Percentiles rank a stretch among this genome's conserved stretches.
Conservation (phyloP, 768 basidiomycete genomes). For the Boletus coccyginus region DNA sequence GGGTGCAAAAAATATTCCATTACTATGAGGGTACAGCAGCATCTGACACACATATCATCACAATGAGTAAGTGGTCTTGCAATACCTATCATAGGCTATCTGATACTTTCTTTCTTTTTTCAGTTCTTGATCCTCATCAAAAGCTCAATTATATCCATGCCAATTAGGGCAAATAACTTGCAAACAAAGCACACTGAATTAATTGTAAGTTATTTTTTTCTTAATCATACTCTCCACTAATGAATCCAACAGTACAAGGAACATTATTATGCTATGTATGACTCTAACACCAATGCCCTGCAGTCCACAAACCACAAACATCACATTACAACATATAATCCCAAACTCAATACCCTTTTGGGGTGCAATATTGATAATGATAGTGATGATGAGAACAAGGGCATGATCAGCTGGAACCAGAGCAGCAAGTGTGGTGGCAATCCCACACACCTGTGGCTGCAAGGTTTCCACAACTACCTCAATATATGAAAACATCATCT, state of each 20-base stretch:
- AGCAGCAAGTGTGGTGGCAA: not conserved
- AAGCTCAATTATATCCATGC: conserved; percentile 2
- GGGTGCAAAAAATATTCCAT: not conserved
- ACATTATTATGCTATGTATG: not conserved
- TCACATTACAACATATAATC: conserved; percentile 3
- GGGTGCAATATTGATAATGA: not conserved
- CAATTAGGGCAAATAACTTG: conserved; percentile 1
- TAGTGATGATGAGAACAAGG: not conserved
- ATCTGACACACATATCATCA: not conserved
- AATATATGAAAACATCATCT: not conserved
- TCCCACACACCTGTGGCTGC: not conserved
- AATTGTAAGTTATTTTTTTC: not conserved
- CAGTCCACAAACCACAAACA: not conserved
- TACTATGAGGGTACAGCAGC: not conserved
- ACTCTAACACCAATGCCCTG: not conserved
- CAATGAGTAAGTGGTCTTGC: conserved; percentile 9
- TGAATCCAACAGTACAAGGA: conserved; percentile 6
- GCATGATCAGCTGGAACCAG: not conserved
- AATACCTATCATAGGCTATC: not conserved
- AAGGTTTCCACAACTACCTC: conserved; percentile 11
- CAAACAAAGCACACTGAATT: not conserved
- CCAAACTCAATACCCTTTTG: not conserved
- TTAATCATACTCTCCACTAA: not conserved
- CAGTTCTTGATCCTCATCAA: conserved; percentile 5
- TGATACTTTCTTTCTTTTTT: not conserved